Evolutionary conservation across 176 grass and related monocot genomes (phyloP), one percentile per base, ranked within the genome.

Genomic region (Carex parvula): DNA sequence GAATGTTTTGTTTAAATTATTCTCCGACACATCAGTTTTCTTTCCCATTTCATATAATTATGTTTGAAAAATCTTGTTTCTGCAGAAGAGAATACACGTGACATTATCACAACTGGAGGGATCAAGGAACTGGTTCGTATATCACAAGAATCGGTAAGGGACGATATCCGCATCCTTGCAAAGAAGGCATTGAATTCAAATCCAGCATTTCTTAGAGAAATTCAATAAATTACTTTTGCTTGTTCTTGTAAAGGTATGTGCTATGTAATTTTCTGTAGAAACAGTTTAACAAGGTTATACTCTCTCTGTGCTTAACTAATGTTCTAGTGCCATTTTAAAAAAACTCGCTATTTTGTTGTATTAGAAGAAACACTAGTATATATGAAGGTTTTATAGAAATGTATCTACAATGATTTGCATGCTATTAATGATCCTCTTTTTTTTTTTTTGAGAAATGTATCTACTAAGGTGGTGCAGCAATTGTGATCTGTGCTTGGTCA

Each of bases 111-210:
- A 82, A 89, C 82, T n/a, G 91, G 95, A 81, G 92, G 95, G 53
- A 90, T 94, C 82, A 94, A 95, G 80, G 95, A 94, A 62, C 84
- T 98, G 30, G 73, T 98, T 61, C 95, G 92, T 32, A 94, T 98
- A 87, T 88, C 88, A 15, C 85, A 56, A 39, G 95, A 95, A 74
- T 98, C 95, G 32, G 70, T 83, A 2, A 89, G 88, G 84, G 92
- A 98, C 1, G 95, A 98, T 65, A 84, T 86, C 3, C 90, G 91
- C 24, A 92, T 86, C 64, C 90, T 98, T 30, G 95, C 92, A 13
- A 93, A 88, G 62, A 98, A 92, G 80, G 91, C 95, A 20, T 73
- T 98, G 69, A 87, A 93, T 87, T 94, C 90, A 79, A 95, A 98
- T 85, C 88, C 88, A 48, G 84, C 90, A 83, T 95, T 93, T 84